Evolutionary conservation across 1,284 basidiomycete species (phyloP).

Genomic region (Fomitopsis betulina): DNA sequence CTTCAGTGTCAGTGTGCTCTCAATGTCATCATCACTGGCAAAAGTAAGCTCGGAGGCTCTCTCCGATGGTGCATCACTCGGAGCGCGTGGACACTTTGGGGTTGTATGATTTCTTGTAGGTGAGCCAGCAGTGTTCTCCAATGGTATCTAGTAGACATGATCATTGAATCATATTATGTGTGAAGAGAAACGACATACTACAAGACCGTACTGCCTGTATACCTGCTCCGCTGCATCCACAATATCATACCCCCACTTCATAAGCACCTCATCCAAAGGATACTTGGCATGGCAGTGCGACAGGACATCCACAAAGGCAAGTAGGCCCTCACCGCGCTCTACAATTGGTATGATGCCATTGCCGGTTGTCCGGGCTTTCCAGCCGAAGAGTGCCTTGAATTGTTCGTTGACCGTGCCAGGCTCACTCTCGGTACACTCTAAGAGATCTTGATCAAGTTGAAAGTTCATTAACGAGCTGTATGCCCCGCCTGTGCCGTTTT

Average conservation of each 20-base stretch:
- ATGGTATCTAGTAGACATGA: too few relatives aligned
- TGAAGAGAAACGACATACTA: neutral
- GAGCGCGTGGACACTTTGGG: too few relatives aligned
- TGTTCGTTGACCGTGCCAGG: neutral
- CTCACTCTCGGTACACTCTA: neutral
- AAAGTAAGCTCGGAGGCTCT: too few relatives aligned
- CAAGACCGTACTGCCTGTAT: neutral
- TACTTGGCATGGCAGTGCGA: neutral
- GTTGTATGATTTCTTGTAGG: too few relatives aligned
- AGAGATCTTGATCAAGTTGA: neutral
- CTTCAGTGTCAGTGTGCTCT: too few relatives aligned
- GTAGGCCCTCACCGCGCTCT: too few relatives aligned
- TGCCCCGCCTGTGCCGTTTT: neutral
- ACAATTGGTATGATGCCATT: neutral
- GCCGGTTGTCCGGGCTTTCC: neutral
- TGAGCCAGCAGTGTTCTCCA: too few relatives aligned
- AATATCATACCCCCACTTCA: neutral
- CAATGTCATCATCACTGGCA: too few relatives aligned
- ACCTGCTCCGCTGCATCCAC: neutral
- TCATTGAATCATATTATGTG: too few relatives aligned
- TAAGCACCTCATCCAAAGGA: neutral
- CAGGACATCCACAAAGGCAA: too few relatives aligned
- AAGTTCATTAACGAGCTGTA: neutral
- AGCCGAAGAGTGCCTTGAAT: neutral
- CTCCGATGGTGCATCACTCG: too few relatives aligned